Conservation (phyloP, 495 filamentous ascomycete genomes). For the Penicillium samsonianum region DNA sequence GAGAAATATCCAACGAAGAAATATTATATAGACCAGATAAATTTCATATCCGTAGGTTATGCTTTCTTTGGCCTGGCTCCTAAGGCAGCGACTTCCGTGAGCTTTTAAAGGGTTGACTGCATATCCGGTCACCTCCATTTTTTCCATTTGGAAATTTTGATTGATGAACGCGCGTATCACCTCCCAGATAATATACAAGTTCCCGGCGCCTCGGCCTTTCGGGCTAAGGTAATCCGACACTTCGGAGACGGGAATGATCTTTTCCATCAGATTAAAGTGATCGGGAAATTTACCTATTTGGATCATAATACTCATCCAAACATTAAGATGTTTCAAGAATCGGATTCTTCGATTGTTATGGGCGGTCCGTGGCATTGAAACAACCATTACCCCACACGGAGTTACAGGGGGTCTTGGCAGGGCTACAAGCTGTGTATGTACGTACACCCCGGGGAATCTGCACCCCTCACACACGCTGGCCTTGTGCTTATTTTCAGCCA, state of each 20-base stretch:
- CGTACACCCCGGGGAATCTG: not conserved
- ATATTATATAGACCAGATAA: not conserved
- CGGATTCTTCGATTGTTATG: not conserved
- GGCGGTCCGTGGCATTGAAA: conserved; percentile 11
- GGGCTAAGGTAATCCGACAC: not conserved
- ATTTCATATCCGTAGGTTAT: not conserved
- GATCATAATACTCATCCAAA: not conserved
- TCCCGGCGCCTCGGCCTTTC: not conserved
- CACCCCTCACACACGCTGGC: not conserved
- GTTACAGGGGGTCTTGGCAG: conserved; percentile 20
- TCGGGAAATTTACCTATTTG: not conserved
- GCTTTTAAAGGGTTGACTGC: not conserved
- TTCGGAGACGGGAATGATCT: not conserved
- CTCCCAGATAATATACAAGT: not conserved
- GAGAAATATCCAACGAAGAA: not conserved
- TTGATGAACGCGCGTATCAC: too few species aligned
- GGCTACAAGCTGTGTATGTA: not conserved
- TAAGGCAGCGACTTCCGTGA: too few species aligned
- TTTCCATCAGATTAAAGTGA: not conserved
- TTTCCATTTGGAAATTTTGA: too few species aligned
- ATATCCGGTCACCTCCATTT: not conserved
- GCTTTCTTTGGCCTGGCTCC: not conserved
- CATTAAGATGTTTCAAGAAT: not conserved
- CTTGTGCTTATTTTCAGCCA: not conserved
- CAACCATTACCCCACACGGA: conserved; percentile 18